These are phyloP conservation scores for Mollisiaceae sp. DNA, from an alignment of 2,329 filamentous ascomycete genomes.

Conservation along the genomic window DNA sequence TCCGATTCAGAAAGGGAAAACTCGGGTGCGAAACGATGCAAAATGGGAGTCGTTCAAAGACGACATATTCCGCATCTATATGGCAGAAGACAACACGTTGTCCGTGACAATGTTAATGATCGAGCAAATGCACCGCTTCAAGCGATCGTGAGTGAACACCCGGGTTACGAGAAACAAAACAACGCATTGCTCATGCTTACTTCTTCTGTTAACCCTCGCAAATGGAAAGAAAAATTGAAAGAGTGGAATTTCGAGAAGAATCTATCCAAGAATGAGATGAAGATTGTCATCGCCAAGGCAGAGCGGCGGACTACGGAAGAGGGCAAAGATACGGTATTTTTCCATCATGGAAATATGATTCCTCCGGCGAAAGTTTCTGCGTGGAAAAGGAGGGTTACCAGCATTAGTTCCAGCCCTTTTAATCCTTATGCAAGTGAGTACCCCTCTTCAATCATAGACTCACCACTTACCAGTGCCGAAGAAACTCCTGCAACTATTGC, in stretches of 20 bases:
- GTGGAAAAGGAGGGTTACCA: neutral
- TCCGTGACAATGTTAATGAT: constrained; percentile 10
- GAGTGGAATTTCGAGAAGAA: constrained; percentile 16
- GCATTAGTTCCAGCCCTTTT: neutral
- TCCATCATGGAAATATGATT: constrained; percentile 1
- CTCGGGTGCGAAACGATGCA: neutral
- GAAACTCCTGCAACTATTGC: constrained; percentile 6
- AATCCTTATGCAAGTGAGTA: neutral
- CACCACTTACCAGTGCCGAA: neutral
- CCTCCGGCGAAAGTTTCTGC: neutral
- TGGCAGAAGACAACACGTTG: constrained; percentile 2
- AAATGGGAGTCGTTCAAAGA: constrained; percentile 7
- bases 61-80: constrained; percentile 5
- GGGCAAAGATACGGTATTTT: constrained; percentile 9
- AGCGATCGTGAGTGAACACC: constrained; percentile 6
- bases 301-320: constrained; percentile 6
- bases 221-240: constrained; percentile 13
- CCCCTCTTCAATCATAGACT: neutral
- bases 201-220: neutral
- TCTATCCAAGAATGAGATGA: constrained; percentile 10
- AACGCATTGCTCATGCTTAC: neutral
- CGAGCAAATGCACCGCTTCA: neutral
- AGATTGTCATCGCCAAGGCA: constrained; percentile 4
- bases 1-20: neutral
- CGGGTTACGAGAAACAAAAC: neutral